These are phyloP conservation scores for Rhododendron simsii DNA, from an alignment of 148 eudicot species.

Conservation along the genomic window DNA sequence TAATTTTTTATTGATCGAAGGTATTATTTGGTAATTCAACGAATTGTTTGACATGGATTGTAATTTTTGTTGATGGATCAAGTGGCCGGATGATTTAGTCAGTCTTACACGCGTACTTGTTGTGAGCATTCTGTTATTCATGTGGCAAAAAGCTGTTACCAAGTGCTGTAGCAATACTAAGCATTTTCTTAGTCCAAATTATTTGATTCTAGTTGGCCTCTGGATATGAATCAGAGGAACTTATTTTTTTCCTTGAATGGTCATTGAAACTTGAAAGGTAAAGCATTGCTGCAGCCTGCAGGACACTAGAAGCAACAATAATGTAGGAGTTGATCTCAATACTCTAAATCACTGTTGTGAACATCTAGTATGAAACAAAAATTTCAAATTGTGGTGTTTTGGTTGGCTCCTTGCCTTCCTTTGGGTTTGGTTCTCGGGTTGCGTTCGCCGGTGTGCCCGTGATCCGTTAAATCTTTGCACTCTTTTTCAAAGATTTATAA, in stretches of 20 bases:
- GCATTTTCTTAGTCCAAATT: background rate
- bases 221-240: background rate
- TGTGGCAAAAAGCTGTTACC: background rate
- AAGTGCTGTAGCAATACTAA: background rate
- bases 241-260: background rate
- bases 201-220: background rate
- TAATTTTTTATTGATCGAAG: background rate
- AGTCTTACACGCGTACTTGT: background rate
- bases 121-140: background rate
- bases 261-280: background rate
- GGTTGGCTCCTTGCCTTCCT: no score
- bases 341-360: background rate
- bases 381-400: no score
- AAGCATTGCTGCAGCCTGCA: background rate
- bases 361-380: background rate
- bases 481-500: no score
- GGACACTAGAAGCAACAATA: background rate
- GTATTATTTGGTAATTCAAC: background rate
- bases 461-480: no score
- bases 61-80: background rate
- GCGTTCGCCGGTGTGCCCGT: no score
- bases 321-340: background rate
- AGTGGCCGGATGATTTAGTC: background rate
- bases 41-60: background rate
- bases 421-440: no score